Evolutionary conservation across 2,329 filamentous ascomycete genomes (phyloP).

Genomic region (Xylaria sp.): DNA sequence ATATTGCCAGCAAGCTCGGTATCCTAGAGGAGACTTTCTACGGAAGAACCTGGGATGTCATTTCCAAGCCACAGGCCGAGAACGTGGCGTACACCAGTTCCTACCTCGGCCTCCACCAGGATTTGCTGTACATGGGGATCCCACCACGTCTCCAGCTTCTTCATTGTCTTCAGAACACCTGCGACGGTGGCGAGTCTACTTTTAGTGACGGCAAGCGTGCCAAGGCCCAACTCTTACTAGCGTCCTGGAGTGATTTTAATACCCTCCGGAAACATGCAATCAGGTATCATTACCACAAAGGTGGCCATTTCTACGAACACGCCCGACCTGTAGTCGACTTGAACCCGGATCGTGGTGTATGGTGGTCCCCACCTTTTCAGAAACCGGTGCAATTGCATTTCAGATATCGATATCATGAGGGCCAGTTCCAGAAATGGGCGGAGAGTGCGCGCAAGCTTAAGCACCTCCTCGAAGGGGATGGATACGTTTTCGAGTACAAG

Average conservation of each 20-base stretch:
- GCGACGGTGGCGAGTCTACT: slow-evolving; percentile 78
- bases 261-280: slow-evolving; percentile 50
- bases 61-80: slow-evolving; percentile 77
- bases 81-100: slow-evolving; percentile 90
- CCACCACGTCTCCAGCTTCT: slow-evolving; percentile 84
- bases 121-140: slow-evolving; percentile 81
- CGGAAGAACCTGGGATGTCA: slow-evolving; percentile 87
- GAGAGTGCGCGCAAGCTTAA: slow-evolving; percentile 59
- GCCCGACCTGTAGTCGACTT: slow-evolving; percentile 57
- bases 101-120: slow-evolving; percentile 87
- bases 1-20: slow-evolving; percentile 74
- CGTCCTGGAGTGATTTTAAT: slow-evolving; percentile 30
- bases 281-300: slow-evolving; percentile 63
- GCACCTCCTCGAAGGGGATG: slow-evolving; percentile 56
- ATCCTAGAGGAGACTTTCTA: slow-evolving; percentile 87
- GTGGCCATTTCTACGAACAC: slow-evolving; percentile 64
- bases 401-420: slow-evolving; percentile 31
- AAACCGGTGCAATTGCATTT: slow-evolving; percentile 61
- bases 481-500: slow-evolving; percentile 69
- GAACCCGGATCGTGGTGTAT: slow-evolving; percentile 41
- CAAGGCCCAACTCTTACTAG: slow-evolving; percentile 44
- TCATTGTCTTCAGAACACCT: slow-evolving; percentile 83
- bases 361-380: slow-evolving; percentile 70
- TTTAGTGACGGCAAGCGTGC: slow-evolving; percentile 78
- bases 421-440: slow-evolving; percentile 45